These are phyloP conservation scores for Vigna reflexopilosa DNA, from an alignment of 306 rosid species.

Conservation along the genomic window DNA sequence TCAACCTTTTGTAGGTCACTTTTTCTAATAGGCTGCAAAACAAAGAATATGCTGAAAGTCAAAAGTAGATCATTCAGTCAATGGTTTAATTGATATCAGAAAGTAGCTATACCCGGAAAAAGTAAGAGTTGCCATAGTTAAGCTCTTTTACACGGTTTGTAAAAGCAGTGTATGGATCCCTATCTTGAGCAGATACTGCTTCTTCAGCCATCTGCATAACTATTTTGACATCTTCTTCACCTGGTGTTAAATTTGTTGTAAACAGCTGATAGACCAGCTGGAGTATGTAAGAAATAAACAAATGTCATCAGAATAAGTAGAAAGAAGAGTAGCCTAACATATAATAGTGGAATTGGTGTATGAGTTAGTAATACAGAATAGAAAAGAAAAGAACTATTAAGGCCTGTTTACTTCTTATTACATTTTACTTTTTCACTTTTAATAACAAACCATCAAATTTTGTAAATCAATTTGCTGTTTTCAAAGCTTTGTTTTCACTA, in stretches of 20 bases:
- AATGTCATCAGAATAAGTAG: constrained; percentile 27
- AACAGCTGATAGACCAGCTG: constrained; percentile 97
- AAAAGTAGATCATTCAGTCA: constrained; percentile 28
- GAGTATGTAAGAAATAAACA: constrained; percentile 36
- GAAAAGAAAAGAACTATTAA: not conserved
- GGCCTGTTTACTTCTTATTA: not conserved
- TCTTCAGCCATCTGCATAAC: constrained; percentile 99
- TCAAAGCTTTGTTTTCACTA: not conserved
- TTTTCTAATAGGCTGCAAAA: constrained; percentile 78
- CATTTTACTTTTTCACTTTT: not conserved
- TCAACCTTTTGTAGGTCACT: constrained; percentile 85
- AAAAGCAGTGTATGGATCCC: constrained; percentile 94
- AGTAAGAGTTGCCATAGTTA: constrained; percentile 94
- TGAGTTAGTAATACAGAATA: not conserved
- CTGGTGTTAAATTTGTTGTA: constrained; percentile 78
- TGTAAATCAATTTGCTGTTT: not conserved
- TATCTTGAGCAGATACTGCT: constrained; percentile 92
- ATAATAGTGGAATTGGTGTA: constrained; percentile 23
- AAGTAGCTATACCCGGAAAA: constrained; percentile 75
- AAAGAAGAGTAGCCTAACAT: constrained; percentile 14
- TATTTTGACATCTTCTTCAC: constrained; percentile 85
- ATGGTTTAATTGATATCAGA: constrained; percentile 39
- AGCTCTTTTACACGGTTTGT: constrained; percentile 97
- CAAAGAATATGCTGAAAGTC: constrained; percentile 48
- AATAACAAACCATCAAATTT: not conserved